Evolutionary conservation across 139 green algal genomes (phyloP).

Genomic region (Coelastrella sp.): DNA sequence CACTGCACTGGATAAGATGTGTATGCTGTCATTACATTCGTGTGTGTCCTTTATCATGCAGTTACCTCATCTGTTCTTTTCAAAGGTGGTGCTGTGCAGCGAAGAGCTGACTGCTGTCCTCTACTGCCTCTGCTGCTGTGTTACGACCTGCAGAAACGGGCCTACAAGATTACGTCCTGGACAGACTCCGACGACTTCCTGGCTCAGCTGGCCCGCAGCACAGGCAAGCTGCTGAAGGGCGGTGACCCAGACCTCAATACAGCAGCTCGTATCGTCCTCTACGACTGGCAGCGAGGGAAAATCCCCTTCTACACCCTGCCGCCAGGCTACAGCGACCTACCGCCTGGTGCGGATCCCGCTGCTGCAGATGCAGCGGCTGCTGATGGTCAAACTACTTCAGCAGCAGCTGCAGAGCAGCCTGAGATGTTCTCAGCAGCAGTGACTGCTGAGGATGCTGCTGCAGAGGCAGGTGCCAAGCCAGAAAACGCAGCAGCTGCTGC

Average conservation of each 20-base stretch:
- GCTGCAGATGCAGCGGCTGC: neutral
- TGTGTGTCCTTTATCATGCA: no score
- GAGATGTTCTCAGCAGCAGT: conserved; percentile 59
- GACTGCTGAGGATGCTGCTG: conserved; percentile 66
- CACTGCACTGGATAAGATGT: no score
- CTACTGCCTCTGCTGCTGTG: no score
- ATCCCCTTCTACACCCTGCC: conserved; percentile 97
- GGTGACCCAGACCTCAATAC: conserved; percentile 97
- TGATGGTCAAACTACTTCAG: neutral
- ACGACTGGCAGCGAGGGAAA: conserved; percentile 98
- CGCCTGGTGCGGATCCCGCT: neutral
- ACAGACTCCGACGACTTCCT: conserved; percentile 93
- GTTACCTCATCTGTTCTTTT: no score
- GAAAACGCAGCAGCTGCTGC: conserved; percentile 66
- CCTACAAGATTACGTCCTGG: conserved; percentile 93
- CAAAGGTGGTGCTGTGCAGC: no score
- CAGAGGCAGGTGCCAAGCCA: conserved; percentile 60
- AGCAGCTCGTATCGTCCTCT: conserved; percentile 95
- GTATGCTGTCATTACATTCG: no score
- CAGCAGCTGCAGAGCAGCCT: neutral
- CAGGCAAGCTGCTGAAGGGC: conserved; percentile 79
- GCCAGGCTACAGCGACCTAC: conserved; percentile 72
- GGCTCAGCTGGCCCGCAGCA: conserved; percentile 80
- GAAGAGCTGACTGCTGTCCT: no score
- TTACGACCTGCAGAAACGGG: conserved; percentile 66